Base-by-base conservation (phyloP, 805 yeast genomes). In the Citeromyces nyonsensis region DNA sequence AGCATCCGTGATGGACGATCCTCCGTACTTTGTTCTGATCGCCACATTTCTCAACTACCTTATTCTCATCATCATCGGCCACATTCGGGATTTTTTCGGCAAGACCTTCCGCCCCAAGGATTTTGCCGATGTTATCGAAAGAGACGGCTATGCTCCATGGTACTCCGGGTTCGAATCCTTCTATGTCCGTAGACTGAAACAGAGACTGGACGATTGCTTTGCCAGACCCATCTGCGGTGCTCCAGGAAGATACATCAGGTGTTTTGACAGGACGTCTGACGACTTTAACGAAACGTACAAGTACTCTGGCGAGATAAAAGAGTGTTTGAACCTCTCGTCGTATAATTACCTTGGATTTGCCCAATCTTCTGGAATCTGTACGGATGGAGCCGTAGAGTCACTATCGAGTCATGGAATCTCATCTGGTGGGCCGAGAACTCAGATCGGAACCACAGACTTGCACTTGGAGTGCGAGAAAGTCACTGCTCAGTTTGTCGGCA, bases 331-430 rank as follows among this genome's bases (percentile, higher is more conserved):
- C 50, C 64, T 91, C 35, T 74, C 94, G 3, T 77, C 94, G 3
- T 91, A 91, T 57, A 91, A 91, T 55, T 91, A 91, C 53, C 66
- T 91, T 38, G 99, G 99, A 1, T 91, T 91, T 57, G 98, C 95
- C 14, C 97, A 91, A 57, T 78, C 94, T 33, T 77, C 73, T 40
- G 99, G 99, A 38, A 65, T 63, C 34, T 91, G 99, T 56, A 84
- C 96, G 3, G 85, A 78, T 38, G 65, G 66, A 33, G 79, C 95
- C 6, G 60, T 80, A 40, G 58, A 66, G 27, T 51, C 70, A 26
- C 65, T 83, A 28, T 59, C 67, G n/a, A 57, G 70, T 30, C 73
- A 76, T 45, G 97, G 97, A 33, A 63, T 84, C 28, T 66, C 85
- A 7, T 65, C 77, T 2, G 75, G 88, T 40, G 86, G 94, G 29